Conservation (phyloP, 2,329 filamentous ascomycete species). For the Seiridium cupressi region DNA sequence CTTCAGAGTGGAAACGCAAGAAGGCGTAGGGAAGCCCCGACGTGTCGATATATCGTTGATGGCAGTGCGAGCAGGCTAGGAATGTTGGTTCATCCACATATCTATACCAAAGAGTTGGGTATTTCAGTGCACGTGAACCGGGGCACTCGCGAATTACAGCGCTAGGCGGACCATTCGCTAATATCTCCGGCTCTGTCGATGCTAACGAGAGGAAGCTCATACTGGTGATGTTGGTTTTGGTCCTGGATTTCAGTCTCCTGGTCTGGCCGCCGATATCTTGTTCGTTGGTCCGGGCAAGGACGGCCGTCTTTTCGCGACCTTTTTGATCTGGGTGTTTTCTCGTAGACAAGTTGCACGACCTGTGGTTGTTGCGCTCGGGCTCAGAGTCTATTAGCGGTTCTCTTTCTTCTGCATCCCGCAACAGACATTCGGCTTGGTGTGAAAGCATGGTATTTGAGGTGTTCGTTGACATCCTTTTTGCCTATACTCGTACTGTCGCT, state of each 20-base stretch:
- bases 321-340: no score
- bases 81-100: neutral
- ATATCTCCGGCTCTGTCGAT: neutral
- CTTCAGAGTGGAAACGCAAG: neutral
- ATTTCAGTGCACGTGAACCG: neutral
- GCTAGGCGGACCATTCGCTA: neutral
- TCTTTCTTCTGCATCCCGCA: no score
- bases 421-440: no score
- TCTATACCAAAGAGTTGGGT: conserved; percentile 8
- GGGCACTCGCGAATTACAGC: conserved; percentile 1
- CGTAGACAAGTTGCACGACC: no score
- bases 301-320: no score
- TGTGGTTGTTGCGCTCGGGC: no score
- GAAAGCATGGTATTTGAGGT: no score
- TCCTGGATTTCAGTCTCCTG: neutral
- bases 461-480: no score
- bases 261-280: no score
- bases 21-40: neutral
- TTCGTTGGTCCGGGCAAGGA: no score
- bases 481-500: no score
- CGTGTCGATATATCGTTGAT: neutral
- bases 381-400: no score
- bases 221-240: neutral
- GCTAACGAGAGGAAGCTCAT: neutral
- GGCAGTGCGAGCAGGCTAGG: conserved; percentile 7